Conservation (phyloP, 352 stramenopile species). For the Thraustochytrium sp. region DNA sequence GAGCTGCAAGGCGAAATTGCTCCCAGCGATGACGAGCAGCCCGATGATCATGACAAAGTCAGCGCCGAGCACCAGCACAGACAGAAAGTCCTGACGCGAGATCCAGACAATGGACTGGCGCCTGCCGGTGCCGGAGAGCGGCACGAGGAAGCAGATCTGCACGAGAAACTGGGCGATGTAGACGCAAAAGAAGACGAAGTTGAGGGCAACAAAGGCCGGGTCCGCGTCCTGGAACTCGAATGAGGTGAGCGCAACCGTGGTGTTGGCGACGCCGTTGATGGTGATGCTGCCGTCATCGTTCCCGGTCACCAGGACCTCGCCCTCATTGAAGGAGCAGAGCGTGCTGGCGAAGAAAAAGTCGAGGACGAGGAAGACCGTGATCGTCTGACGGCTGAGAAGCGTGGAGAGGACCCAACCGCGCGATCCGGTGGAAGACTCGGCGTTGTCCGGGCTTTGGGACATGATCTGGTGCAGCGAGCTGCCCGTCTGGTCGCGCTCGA, state of each 20-base stretch:
- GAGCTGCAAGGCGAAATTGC: neutral
- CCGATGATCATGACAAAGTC: neutral
- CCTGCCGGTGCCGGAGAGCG: neutral
- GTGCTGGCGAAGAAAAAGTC: constrained; percentile 1
- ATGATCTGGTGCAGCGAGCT: neutral
- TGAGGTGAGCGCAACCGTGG: neutral
- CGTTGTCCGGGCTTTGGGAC: neutral
- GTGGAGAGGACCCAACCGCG: neutral
- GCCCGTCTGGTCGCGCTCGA: neutral
- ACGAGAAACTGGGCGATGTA: constrained; percentile 25
- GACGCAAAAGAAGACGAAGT: neutral
- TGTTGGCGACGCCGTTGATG: neutral
- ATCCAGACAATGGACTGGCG: neutral
- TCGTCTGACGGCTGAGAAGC: neutral
- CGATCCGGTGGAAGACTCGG: neutral
- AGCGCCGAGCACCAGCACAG: neutral
- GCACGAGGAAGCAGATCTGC: constrained; percentile 39
- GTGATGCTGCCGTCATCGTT: neutral
- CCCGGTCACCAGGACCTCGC: neutral
- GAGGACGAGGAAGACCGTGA: neutral
- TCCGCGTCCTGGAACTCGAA: neutral
- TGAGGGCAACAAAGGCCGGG: neutral
- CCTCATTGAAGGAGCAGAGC: neutral
- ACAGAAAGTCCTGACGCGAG: neutral
- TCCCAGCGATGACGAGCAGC: neutral